A percentile compares a stretch with the other conserved stretches of the same genome.
Conservation (phyloP, 345 rosid species). For the Syzygium aromaticum region DNA sequence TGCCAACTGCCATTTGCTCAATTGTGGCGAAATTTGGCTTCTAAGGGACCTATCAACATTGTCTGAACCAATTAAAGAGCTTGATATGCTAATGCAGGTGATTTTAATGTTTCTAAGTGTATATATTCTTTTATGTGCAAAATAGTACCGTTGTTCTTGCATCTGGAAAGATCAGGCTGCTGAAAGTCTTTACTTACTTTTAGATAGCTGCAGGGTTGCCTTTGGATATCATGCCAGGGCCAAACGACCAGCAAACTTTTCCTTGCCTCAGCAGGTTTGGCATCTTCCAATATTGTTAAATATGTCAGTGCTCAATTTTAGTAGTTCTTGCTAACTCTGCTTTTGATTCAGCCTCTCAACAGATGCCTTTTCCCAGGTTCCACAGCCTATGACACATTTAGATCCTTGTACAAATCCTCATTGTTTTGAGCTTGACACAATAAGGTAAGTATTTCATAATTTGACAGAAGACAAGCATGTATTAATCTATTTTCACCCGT, state of each 20-base stretch:
- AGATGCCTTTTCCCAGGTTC: constrained; percentile 93
- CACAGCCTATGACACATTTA: constrained; percentile 70
- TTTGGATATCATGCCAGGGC: constrained; percentile 94
- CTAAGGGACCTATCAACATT: constrained; percentile 69
- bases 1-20: not conserved
- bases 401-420: constrained; percentile 96
- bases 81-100: constrained; percentile 89
- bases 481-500: not conserved
- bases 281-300: not conserved
- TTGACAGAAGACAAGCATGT: not conserved
- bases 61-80: constrained; percentile 74
- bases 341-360: constrained; percentile 63
- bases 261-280: constrained; percentile 91
- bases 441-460: constrained; percentile 34
- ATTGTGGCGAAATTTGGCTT: constrained; percentile 48
- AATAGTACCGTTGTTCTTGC: not conserved
- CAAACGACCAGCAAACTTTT: constrained; percentile 81
- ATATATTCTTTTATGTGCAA: not conserved
- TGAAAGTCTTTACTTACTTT: constrained; percentile 5
- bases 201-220: constrained; percentile 90
- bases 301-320: not conserved
- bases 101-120: constrained; percentile 7
- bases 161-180: not conserved
- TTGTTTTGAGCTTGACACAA: constrained; percentile 77
- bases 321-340: not conserved